Base-by-base conservation (phyloP, 176 grass and related monocot genomes). In the Zea luxurians region DNA sequence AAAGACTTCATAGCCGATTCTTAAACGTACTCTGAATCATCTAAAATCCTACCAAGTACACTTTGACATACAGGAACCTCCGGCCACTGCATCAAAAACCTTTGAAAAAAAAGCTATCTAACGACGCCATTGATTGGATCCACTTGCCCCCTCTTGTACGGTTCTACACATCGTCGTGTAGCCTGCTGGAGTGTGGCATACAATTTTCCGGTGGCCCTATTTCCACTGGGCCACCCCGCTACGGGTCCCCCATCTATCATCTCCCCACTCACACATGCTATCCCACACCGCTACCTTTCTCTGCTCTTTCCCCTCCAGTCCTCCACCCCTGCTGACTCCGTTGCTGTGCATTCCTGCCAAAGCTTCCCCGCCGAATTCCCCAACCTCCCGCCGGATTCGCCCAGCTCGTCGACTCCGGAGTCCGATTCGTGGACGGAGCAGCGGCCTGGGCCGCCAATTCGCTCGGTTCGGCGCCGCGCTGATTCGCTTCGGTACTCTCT, bases 211-310 rank as follows among this genome's bases (percentile, higher is more conserved):
- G 71, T 8, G 40, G 10, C 10, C 35, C 10, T 65, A 57, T 88
- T 59, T 71, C 54, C 48, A 58, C 76, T 2, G 34, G 48, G 16
- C n/a, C 64, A 21, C 7, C 64, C n/a, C 48, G 71, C 86, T 88
- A 84, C 48, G 71, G 82, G 82, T 88, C 77, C 82, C 82, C 86
- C 81, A 43, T 80, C 71, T 52, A 27, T 47, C 62, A 42, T 54
- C 48, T 54, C 76, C 75, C 75, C 62, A 54, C 62, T 66, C 63
- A 78, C 63, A 66, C 63, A 78, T 67, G 37, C 63, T 62, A 21
- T 42, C 18, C 42, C 82, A 40, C 34, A 40, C 34, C 64, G 42
- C 15, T 18, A 5, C 79, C 4, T 71, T 53, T 16, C 62, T 48
- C 62, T 43, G 65, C 78, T 38, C 78, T 82, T 85, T 89, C 77